Base-by-base conservation (phyloP, 805 yeast genomes). In the Candida vaughaniae region DNA sequence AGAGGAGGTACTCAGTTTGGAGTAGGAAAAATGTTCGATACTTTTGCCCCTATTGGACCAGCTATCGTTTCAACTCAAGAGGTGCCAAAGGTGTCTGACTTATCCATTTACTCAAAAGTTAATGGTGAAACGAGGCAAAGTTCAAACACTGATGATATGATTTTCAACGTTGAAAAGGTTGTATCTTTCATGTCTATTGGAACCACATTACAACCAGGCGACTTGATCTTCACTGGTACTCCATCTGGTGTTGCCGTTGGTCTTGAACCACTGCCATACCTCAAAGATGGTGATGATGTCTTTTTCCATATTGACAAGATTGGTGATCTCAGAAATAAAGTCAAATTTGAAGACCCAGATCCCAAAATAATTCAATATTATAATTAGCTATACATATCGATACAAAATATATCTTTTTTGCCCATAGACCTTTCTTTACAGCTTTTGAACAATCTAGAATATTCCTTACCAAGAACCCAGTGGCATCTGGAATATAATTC, bases 41-140 rank as follows among this genome's bases (percentile, higher is more conserved):
- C 70, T 3, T 76, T 72, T 70, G 78, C 80, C 2, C 82, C 82
- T 16, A 50, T 76, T 36, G 82, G 81, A 3, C 82, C 82, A 4
- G 73, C 70, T 6, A 60, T 77, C 31, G 76, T 73, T 3, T 56
- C 73, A 2, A 38, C 65, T 3, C 37, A 45, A 9, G 37, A 66
- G 12, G 55, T 67, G 20, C 38, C 53, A 1, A 45, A 53, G 14
- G 68, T 72, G 12, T 54, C 58, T 27, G 40, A 47, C n/a, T 55
- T 75, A 36, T 48, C 51, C 14, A 58, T 77, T 26, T 47, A 51
- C 25, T 62, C 75, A 10, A 54, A 47, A 29, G 65, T 77, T 43
- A 76, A 75, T 43, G 80, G 78, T 16, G 71, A 69, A 42, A 33
- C 52, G 14, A 63, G 73, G 37, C 82, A 76, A 52, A 47, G 64